phyloP scores from a whole-genome alignment of 2,329 filamentous ascomycete species.

The Aspergillus flavus region DNA sequence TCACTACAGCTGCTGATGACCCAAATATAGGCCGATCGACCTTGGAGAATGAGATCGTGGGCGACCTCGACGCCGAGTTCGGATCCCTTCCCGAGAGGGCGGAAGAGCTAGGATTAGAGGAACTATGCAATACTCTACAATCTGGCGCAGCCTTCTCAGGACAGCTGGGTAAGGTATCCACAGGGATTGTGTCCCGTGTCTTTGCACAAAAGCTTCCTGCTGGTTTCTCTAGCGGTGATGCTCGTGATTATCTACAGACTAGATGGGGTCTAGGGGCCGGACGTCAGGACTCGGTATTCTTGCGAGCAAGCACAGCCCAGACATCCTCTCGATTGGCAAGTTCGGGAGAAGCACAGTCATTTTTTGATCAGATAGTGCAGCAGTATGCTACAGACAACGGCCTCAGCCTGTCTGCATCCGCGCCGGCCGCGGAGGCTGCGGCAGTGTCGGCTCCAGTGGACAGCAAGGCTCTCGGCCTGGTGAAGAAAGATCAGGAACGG shows the following conservation, averaged over 20 bases:
- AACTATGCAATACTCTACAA: conserved; percentile 93
- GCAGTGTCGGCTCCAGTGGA: conserved; percentile 77
- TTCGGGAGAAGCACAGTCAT: conserved; percentile 87
- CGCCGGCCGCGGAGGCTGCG: conserved; percentile 65
- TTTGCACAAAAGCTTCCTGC: conserved; percentile 99
- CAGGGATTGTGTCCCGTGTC: conserved; percentile 86
- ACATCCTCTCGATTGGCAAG: conserved; percentile 84
- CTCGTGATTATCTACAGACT: conserved; percentile 92
- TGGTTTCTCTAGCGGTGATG: conserved; percentile 96
- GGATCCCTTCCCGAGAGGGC: conserved; percentile 97
- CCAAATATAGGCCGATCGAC: conserved; percentile 80
- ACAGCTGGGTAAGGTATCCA: conserved; percentile 94
- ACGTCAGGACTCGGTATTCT: conserved; percentile 85
- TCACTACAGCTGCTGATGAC: background rate
- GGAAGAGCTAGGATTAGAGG: conserved; percentile 94
- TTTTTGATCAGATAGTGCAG: conserved; percentile 82
- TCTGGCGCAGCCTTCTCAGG: conserved; percentile 82
- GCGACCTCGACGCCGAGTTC: conserved; percentile 97
- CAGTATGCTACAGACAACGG: conserved; percentile 86
- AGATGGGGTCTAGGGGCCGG: conserved; percentile 87
- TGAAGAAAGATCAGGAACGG: conserved; percentile 94
- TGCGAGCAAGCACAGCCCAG: conserved; percentile 91
- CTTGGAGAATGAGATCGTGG: conserved; percentile 96
- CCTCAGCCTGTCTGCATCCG: conserved; percentile 75
- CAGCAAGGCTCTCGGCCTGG: conserved; percentile 89